Conservation (phyloP, 139 green algal genomes). For the Nannochloris sp. region DNA sequence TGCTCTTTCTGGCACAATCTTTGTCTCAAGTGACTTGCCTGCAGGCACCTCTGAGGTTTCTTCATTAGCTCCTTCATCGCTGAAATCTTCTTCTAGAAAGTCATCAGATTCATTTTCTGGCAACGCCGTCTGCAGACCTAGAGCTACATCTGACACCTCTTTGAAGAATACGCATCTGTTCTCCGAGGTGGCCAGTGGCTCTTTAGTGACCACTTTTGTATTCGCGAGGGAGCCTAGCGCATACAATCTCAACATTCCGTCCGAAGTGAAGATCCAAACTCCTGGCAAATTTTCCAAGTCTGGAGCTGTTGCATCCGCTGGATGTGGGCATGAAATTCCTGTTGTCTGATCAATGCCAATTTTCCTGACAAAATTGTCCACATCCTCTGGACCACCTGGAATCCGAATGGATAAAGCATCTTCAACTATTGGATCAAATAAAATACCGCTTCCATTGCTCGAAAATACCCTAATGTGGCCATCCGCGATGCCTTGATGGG, state of each 20-base stretch:
- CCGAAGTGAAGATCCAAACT: slow-evolving; percentile 41
- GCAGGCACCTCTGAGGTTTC: background rate
- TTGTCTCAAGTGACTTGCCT: background rate
- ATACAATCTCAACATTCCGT: slow-evolving; percentile 45
- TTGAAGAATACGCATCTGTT: background rate
- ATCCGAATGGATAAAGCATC: slow-evolving; percentile 41
- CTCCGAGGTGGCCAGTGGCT: background rate
- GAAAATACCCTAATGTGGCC: slow-evolving; percentile 43
- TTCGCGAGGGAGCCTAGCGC: slow-evolving; percentile 14
- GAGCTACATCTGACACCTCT: background rate
- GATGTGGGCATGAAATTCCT: slow-evolving; percentile 22
- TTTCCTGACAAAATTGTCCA: slow-evolving; percentile 48
- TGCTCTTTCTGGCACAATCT: no score
- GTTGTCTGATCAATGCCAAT: slow-evolving; percentile 32
- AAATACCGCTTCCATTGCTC: background rate
- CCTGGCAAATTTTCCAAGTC: slow-evolving; percentile 33
- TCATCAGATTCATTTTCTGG: background rate
- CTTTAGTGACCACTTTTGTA: background rate
- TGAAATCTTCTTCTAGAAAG: slow-evolving; percentile 1
- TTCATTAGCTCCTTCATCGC: slow-evolving; percentile 1
- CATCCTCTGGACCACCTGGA: slow-evolving; percentile 32
- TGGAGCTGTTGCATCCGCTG: slow-evolving; percentile 21
- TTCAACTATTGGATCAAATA: slow-evolving; percentile 29
- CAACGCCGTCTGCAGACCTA: background rate
- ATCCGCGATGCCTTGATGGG: slow-evolving; percentile 41